phyloP scores from a whole-genome alignment of 23 red algal species.

The Gracilaria gracilis region DNA sequence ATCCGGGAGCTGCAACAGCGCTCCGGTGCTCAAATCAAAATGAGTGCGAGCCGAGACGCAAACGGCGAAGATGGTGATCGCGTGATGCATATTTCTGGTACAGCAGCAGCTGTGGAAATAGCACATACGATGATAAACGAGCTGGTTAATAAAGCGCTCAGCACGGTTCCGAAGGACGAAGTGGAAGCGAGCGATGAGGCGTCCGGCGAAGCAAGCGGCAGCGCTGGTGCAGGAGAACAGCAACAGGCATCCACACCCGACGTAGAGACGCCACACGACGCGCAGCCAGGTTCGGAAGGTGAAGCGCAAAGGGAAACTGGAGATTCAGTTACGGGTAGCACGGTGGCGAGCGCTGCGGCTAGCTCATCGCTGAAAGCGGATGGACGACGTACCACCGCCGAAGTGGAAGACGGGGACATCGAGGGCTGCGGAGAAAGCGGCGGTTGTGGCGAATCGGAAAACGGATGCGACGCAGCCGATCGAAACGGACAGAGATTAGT shows the following conservation, averaged over 20 bases:
- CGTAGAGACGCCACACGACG: not conserved
- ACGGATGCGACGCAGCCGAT: not conserved
- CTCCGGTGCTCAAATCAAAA: conserved; percentile 73
- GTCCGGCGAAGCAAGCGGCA: not conserved
- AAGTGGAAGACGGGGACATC: not conserved
- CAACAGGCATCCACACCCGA: not conserved
- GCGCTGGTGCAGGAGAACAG: not conserved
- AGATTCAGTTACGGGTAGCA: not conserved
- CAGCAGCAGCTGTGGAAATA: conserved; percentile 60
- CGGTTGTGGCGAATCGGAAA: conserved; percentile 9
- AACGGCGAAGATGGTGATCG: conserved; percentile 48
- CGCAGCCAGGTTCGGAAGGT: not conserved
- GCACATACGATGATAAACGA: conserved; percentile 71
- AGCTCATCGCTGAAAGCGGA: not conserved
- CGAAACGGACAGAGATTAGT: not conserved
- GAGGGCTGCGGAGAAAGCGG: not conserved
- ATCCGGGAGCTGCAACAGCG: conserved; percentile 79
- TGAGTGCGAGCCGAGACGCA: conserved; percentile 72
- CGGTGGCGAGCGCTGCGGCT: not conserved
- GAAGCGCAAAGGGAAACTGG: not conserved
- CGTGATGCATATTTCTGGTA: conserved; percentile 62
- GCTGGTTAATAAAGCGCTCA: conserved; percentile 53
- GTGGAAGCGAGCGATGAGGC: not conserved
- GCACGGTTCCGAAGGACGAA: conserved; percentile 12
- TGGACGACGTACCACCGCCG: not conserved